Evolutionary conservation across 2,329 filamentous ascomycete species (phyloP).

Genomic region (Phaeosphaeriaceae sp.): DNA sequence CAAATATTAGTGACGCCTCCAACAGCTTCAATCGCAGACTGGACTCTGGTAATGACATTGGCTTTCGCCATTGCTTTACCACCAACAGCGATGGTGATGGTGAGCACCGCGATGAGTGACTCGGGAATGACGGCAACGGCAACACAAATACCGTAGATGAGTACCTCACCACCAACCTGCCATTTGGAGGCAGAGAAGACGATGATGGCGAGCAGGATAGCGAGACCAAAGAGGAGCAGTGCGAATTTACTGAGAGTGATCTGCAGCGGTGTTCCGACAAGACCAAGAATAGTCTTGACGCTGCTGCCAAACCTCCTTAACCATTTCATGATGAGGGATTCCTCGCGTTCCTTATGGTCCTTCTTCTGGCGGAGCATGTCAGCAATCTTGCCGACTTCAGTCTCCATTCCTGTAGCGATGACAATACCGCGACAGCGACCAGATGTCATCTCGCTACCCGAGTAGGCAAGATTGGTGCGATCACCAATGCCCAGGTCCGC

Average conservation of each 20-base stretch:
- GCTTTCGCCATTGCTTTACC: slow-evolving; percentile 51
- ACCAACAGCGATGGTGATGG: slow-evolving; percentile 66
- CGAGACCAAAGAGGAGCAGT: slow-evolving; percentile 78
- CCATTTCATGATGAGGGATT: slow-evolving; percentile 49
- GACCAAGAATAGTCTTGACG: slow-evolving; percentile 64
- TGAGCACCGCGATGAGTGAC: slow-evolving; percentile 69
- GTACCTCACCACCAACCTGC: slow-evolving; percentile 50
- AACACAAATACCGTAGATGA: slow-evolving; percentile 58
- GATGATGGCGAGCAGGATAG: slow-evolving; percentile 72
- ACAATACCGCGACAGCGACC: slow-evolving; percentile 74
- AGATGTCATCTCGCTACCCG: slow-evolving; percentile 74
- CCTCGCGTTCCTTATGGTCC: slow-evolving; percentile 58
- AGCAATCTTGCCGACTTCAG: slow-evolving; percentile 80
- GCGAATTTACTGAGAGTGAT: slow-evolving; percentile 86
- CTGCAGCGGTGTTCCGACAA: slow-evolving; percentile 83
- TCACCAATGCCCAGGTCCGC: slow-evolving; percentile 66
- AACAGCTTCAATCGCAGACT: slow-evolving; percentile 49
- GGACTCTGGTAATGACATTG: slow-evolving; percentile 50
- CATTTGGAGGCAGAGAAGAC: slow-evolving; percentile 68
- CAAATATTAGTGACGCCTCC: slow-evolving; percentile 53
- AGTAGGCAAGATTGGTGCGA: slow-evolving; percentile 74
- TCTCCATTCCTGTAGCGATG: slow-evolving; percentile 74
- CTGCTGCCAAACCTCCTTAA: slow-evolving; percentile 42
- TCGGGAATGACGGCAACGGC: slow-evolving; percentile 57
- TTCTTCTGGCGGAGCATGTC: slow-evolving; percentile 68